A percentile compares a stretch with the other conserved stretches of the same genome.
Evolutionary conservation across 345 rosid species (phyloP).

Genomic region (Sonneratia alba): DNA sequence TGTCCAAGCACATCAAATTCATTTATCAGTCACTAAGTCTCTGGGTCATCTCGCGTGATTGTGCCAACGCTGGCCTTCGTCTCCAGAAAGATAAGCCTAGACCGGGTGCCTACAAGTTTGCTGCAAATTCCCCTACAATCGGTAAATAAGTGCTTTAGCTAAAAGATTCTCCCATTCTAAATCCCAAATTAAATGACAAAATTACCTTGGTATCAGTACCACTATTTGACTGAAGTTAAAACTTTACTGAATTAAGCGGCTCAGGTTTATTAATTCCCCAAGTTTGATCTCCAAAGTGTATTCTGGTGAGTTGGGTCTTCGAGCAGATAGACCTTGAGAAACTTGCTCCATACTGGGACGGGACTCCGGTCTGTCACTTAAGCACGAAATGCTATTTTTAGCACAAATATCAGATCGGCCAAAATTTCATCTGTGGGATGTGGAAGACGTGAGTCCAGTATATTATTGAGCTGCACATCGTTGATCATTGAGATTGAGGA

Average conservation of each 20-base stretch:
- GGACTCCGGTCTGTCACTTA: not conserved
- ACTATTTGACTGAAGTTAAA: not conserved
- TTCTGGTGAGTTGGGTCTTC: not conserved
- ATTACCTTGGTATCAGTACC: too few species aligned
- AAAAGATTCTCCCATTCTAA: too few species aligned
- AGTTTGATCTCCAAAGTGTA: not conserved
- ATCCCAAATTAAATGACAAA: too few species aligned
- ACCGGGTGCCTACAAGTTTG: too few species aligned
- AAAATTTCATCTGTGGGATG: not conserved
- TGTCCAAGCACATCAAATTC: too few species aligned
- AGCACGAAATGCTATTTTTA: constrained; percentile 5
- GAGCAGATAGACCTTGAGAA: not conserved
- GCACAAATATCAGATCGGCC: not conserved
- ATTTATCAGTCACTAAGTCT: too few species aligned
- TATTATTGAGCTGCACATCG: not conserved
- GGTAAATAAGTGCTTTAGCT: too few species aligned
- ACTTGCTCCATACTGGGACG: not conserved
- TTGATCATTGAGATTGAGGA: not conserved
- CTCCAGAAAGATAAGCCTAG: too few species aligned
- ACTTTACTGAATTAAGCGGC: not conserved
- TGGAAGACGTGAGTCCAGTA: not conserved
- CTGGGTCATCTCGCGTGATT: too few species aligned
- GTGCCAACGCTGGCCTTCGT: too few species aligned
- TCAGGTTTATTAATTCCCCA: not conserved
- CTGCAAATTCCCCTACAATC: too few species aligned